Conservation (phyloP, 495 filamentous ascomycete genomes). For the Lasiosphaeris hirsuta region DNA sequence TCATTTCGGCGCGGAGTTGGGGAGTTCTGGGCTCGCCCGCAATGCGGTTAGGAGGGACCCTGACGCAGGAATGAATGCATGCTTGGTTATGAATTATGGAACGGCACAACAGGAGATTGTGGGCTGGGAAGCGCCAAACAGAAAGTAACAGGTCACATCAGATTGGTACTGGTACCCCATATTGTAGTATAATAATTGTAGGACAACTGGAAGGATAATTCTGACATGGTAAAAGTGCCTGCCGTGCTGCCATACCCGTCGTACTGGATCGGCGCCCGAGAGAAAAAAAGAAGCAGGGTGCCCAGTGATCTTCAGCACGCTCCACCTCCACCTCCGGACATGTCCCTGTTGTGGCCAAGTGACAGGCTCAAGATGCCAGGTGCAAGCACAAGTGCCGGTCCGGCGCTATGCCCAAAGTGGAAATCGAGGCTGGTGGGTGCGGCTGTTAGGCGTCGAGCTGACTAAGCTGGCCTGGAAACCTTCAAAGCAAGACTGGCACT, state of each 20-base stretch:
- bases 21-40: slow-evolving; percentile 19
- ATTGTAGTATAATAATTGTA: slow-evolving; percentile 9
- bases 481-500: slow-evolving; percentile 22
- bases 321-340: too few relatives aligned
- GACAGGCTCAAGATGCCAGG: not conserved
- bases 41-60: slow-evolving; percentile 9
- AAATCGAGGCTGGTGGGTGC: slow-evolving; percentile 4
- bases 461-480: slow-evolving; percentile 25
- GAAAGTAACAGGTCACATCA: slow-evolving; percentile 2
- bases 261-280: too few relatives aligned
- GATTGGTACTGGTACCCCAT: not conserved
- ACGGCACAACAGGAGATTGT: slow-evolving; percentile 3
- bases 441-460: slow-evolving; percentile 10
- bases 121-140: not conserved
- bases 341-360: not conserved
- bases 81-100: slow-evolving; percentile 24
- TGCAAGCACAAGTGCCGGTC: not conserved
- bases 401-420: not conserved
- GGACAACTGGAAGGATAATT: not conserved
- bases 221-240: too few relatives aligned
- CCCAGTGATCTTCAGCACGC: too few relatives aligned
- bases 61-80: slow-evolving; percentile 24
- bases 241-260: too few relatives aligned
- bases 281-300: too few relatives aligned
- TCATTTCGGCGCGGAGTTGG: slow-evolving; percentile 46